A percentile compares a stretch with the other conserved stretches of the same genome.
Conservation (phyloP, 768 basidiomycete species). For the Kwoniella europaea region DNA sequence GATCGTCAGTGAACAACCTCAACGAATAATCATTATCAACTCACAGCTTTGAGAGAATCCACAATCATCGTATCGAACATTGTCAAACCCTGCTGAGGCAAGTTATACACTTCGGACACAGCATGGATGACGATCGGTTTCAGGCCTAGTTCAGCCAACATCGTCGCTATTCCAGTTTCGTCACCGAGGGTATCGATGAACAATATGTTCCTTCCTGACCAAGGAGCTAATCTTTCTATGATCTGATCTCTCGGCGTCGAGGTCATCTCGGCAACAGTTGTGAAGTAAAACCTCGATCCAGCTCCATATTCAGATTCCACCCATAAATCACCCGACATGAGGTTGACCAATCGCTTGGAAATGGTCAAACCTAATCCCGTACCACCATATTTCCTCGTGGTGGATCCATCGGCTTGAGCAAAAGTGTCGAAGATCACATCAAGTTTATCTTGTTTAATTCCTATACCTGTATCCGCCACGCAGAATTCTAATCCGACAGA, state of each 20-base stretch:
- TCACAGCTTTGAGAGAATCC: slow-evolving; percentile 80
- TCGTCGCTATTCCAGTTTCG: slow-evolving; percentile 72
- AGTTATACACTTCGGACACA: slow-evolving; percentile 71
- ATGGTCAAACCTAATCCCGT: slow-evolving; percentile 96
- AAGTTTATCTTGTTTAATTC: slow-evolving; percentile 96
- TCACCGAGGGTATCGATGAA: slow-evolving; percentile 87
- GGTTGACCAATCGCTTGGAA: slow-evolving; percentile 91
- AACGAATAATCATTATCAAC: slow-evolving; percentile 50
- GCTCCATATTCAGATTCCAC: slow-evolving; percentile 92
- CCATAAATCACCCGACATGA: slow-evolving; percentile 99
- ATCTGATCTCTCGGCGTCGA: slow-evolving; percentile 42
- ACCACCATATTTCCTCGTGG: slow-evolving; percentile 96
- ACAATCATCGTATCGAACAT: slow-evolving; percentile 95
- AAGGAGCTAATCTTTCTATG: slow-evolving; percentile 63
- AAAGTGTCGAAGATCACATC: slow-evolving; percentile 99
- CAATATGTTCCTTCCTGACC: slow-evolving; percentile 83
- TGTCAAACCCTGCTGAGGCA: slow-evolving; percentile 66
- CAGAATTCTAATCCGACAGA: slow-evolving; percentile 94
- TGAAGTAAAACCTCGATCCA: slow-evolving; percentile 86
- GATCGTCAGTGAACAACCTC: not conserved
- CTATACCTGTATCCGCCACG: slow-evolving; percentile 96
- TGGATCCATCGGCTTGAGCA: slow-evolving; percentile 97
- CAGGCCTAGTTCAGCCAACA: slow-evolving; percentile 79
- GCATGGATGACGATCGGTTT: slow-evolving; percentile 75
- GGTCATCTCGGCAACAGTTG: slow-evolving; percentile 62